Percentiles rank a stretch among this genome's conserved stretches.
These are phyloP conservation scores for Paraconiothyrium sp. DNA, from an alignment of 2,329 filamentous ascomycete species.

Conservation along the genomic window DNA sequence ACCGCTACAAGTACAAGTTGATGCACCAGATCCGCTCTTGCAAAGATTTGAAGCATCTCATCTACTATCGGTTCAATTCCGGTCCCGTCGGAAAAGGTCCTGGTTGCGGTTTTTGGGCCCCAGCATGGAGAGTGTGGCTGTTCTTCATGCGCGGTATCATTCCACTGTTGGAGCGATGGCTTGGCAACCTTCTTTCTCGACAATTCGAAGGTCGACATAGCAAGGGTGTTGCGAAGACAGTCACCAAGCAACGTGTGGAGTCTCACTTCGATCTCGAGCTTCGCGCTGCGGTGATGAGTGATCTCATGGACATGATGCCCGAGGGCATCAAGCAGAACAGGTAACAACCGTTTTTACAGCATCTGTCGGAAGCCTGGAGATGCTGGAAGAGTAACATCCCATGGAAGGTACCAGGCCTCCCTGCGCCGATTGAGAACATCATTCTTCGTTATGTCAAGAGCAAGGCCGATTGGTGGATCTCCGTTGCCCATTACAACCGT, in stretches of 20 bases:
- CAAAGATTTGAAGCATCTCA: slow-evolving; percentile 98
- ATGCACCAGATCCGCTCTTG: slow-evolving; percentile 99
- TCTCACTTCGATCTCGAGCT: slow-evolving; percentile 98
- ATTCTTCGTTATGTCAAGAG: slow-evolving; percentile 98
- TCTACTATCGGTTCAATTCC: slow-evolving; percentile 98
- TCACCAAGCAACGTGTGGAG: slow-evolving; percentile 98
- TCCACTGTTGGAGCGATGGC: slow-evolving; percentile 93
- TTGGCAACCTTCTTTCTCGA: slow-evolving; percentile 93
- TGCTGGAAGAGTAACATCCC: slow-evolving; percentile 99
- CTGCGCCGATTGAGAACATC: slow-evolving; percentile 97
- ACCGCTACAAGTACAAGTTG: slow-evolving; percentile 99
- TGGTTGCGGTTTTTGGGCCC: slow-evolving; percentile 98
- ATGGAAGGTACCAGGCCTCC: slow-evolving; percentile 97
- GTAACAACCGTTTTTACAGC: slow-evolving; percentile 93
- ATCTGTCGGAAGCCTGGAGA: slow-evolving; percentile 97
- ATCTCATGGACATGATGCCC: slow-evolving; percentile 99
- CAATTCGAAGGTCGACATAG: slow-evolving; percentile 99
- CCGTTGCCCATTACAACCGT: slow-evolving; percentile 97
- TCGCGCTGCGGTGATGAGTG: slow-evolving; percentile 97
- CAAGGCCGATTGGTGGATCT: slow-evolving; percentile 99
- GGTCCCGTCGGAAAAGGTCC: slow-evolving; percentile 96
- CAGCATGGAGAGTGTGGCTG: slow-evolving; percentile 97
- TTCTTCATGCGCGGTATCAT: slow-evolving; percentile 99
- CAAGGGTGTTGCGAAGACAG: slow-evolving; percentile 98
- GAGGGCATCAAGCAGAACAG: slow-evolving; percentile 99